Evolutionary conservation across 179 eudicot genomes (phyloP), one percentile per base, ranked within the genome.

Genomic region (Beta corolliflora): DNA sequence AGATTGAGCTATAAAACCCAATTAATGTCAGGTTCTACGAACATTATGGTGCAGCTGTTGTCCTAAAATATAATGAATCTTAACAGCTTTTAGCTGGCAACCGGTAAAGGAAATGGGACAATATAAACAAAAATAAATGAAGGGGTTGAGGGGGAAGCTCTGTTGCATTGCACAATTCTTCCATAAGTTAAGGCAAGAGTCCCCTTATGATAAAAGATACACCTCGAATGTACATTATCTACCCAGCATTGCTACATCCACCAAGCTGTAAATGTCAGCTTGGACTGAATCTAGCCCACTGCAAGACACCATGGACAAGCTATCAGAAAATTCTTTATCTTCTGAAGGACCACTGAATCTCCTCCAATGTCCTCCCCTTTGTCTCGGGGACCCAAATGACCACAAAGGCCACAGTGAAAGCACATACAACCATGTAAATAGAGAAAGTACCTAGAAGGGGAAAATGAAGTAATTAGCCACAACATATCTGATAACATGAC

Each of bases 301-400:
- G 68, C 58, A 41, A 3, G 60, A 76, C 16, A 8, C 59, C 19
- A 76, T 7, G 14, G n/a, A 23, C 52, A 2, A 16, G 11, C 31
- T 19, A 45, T 31, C 71, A 25, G 5, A 21, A 45, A 54, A 11
- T 14, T n/a, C 12, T 60, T 13, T 23, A 64, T 93, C 85, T 88
- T 91, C 97, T 88, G 83, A 93, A 91, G 9, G 97, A 95, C 79
- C 78, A 55, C 80, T 95, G 99, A 53, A 95, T 95, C 84, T 95
- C 99, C 89, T 95, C 99, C 76, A 95, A 81, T 19, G 98, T 89
- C 79, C 91, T 90, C 44, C 98, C 98, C 84, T 95, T 95, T 5
- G 99, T 95, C 87, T 95, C 99, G 0, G 99, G 99, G 13, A 95
- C 99, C 91, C 87, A 93, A 67, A 88, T 80, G 18, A 80, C 16